Percentiles rank a stretch among this genome's conserved stretches.
These are phyloP conservation scores for Oleoguttula mirabilis DNA, from an alignment of 495 filamentous ascomycete genomes.

Conservation along the genomic window DNA sequence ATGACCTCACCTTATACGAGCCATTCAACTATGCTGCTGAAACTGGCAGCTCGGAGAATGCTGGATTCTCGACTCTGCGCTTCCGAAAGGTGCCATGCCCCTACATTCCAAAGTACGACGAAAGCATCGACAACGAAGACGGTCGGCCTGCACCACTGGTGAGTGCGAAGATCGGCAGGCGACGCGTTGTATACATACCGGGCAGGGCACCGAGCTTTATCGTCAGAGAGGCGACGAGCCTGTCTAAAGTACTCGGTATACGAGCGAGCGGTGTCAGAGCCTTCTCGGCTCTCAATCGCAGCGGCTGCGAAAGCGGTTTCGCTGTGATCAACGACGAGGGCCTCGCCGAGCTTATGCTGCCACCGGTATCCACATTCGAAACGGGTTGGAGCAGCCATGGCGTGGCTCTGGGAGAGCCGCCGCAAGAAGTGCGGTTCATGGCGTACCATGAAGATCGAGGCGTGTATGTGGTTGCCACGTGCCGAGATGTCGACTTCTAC, in stretches of 20 bases:
- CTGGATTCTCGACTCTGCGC: conserved; percentile 34
- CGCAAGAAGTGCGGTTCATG: conserved; percentile 64
- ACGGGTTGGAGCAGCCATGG: conserved; percentile 41
- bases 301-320: conserved; percentile 66
- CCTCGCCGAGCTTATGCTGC: conserved; percentile 56
- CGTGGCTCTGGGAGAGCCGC: conserved; percentile 35
- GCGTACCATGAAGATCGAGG: conserved; percentile 62
- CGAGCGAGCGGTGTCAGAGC: conserved; percentile 50
- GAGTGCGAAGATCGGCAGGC: conserved; percentile 57
- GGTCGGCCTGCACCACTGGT: conserved; percentile 43
- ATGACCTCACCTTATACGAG: conserved; percentile 81
- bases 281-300: conserved; percentile 59
- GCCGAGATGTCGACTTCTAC: conserved; percentile 54
- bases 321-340: conserved; percentile 60
- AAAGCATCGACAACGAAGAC: conserved; percentile 32
- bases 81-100: conserved; percentile 66
- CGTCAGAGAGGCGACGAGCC: conserved; percentile 59
- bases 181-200: conserved; percentile 67
- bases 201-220: conserved; percentile 69
- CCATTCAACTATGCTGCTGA: conserved; percentile 45
- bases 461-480: conserved; percentile 67
- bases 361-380: conserved; percentile 46
- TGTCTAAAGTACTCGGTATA: conserved; percentile 61
- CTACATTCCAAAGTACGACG: conserved; percentile 40
- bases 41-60: not conserved